Percentiles rank a stretch among this genome's conserved stretches.
Conservation (phyloP, 1,284 basidiomycete species). For the Microbotryum violaceum region DNA sequence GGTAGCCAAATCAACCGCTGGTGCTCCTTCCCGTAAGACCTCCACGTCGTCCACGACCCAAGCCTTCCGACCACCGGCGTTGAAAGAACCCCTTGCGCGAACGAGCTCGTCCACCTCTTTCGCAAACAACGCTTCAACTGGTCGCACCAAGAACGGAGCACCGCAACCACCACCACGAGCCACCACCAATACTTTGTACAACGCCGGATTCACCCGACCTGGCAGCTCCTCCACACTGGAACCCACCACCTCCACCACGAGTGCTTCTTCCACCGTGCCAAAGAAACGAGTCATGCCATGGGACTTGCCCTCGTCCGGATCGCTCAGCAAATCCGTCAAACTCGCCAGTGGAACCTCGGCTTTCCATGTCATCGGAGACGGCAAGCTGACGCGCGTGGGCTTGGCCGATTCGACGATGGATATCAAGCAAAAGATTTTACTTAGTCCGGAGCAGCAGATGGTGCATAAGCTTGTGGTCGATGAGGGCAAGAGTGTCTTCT, state of each 20-base stretch:
- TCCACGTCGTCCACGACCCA: background rate
- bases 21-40: too few species aligned
- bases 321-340: constrained; percentile 16
- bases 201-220: constrained; percentile 1
- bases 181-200: constrained; percentile 4
- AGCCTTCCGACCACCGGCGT: background rate
- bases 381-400: constrained; percentile 11
- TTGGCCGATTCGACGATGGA: constrained; percentile 26
- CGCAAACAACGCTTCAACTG: background rate
- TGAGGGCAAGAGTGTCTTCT: constrained; percentile 74
- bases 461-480: constrained; percentile 66
- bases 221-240: background rate
- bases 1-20: too few species aligned
- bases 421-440: constrained; percentile 44
- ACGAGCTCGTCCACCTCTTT: background rate
- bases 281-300: constrained; percentile 26
- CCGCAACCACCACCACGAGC: background rate
- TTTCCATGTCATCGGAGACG: background rate
- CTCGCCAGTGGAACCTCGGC: constrained; percentile 3
- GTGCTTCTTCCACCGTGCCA: background rate
- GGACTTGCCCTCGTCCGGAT: constrained; percentile 3
- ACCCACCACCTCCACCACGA: background rate
- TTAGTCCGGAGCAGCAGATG: constrained; percentile 75
- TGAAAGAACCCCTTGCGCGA: background rate
- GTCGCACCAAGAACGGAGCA: background rate